Base-by-base conservation (phyloP, 1,284 basidiomycete genomes). In the Trichosporon inkin region DNA sequence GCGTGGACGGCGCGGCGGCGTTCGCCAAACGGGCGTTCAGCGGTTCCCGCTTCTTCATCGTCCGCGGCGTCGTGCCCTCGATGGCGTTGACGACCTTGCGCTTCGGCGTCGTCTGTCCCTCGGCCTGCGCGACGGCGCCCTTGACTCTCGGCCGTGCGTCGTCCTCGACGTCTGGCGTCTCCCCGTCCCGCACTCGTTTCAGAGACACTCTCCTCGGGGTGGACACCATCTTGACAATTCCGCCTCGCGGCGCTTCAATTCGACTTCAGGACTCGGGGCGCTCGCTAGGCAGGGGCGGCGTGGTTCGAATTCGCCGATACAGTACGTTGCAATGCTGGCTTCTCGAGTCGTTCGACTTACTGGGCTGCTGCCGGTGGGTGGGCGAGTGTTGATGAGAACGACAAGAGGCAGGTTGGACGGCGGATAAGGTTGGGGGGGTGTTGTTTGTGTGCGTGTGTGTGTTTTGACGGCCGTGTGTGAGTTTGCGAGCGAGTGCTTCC, bases 31-130 rank as follows among this genome's bases (percentile, higher is more conserved):
- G 64, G 19, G 67, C 69, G 55, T 67, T 63, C 13, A 75, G 58
- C 7, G 69, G 71, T 44, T 63, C 63, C 22, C 68, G 60, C 54
- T 70, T 71, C 55, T 70, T 68, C 6, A 44, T 55, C 4, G 54
- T 32, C 5, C 63, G 41, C 11, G 63, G 63, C 2, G 60, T 40
- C 3, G 56, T 41, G 10, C 38, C 63, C 22, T 64, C 63, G 35
- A 64, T 55, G 10, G 63, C 44, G 8, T 64, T 64, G 17, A 64
- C 63, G 16, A 64, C 44, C 53, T 62, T 64, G 55, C 63, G 63
- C 34, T 41, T 40, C 20, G 60, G 63, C 8, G 60, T 60, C 10
- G 56, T 52, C 5, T 41, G 49, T 10, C 34, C 55, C 17, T 35
- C 20, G 55, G 32, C 37, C 53, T 39, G 20, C 6, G 19, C 14